A percentile compares a stretch with the other conserved stretches of the same genome.
phyloP scores from a whole-genome alignment of 768 basidiomycete genomes.

The Zangia roseola region DNA sequence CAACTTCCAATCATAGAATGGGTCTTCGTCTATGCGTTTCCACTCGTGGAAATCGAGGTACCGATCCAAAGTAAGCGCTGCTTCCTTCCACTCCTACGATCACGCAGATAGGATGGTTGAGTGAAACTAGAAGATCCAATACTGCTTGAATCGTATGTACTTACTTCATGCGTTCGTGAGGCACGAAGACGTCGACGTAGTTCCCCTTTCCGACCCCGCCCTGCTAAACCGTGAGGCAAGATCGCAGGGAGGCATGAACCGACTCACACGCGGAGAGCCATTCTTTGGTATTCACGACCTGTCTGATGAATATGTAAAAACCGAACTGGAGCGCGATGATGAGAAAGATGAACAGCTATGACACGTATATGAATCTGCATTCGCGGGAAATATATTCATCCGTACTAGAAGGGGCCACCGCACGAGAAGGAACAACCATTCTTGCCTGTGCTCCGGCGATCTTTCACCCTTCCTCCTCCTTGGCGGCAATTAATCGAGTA shows the following conservation, averaged over 20 bases:
- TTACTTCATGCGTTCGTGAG: constrained; percentile 70
- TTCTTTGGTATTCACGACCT: constrained; percentile 93
- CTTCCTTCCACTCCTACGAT: constrained; percentile 80
- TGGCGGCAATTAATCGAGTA: constrained; percentile 6
- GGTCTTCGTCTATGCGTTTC: constrained; percentile 86
- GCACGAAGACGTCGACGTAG: constrained; percentile 74
- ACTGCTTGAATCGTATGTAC: constrained; percentile 6
- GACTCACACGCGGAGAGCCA: constrained; percentile 82
- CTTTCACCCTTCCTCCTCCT: constrained; percentile 38
- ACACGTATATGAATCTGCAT: constrained; percentile 4
- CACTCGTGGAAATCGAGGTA: constrained; percentile 86
- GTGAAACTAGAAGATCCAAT: neutral
- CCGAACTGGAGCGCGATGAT: constrained; percentile 86
- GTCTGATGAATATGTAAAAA: constrained; percentile 82
- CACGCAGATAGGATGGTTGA: neutral
- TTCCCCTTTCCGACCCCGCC: constrained; percentile 81
- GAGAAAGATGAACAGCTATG: constrained; percentile 77
- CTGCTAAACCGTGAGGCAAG: constrained; percentile 37
- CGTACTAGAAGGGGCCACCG: constrained; percentile 86
- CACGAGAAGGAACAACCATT: constrained; percentile 73
- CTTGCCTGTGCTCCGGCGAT: constrained; percentile 50
- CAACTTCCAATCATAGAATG: constrained; percentile 89
- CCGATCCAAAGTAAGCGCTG: constrained; percentile 74
- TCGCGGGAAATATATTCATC: neutral
- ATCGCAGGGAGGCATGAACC: neutral